Percentiles rank a stretch among this genome's conserved stretches.
phyloP scores from a whole-genome alignment of 2,329 filamentous ascomycete species.

The Neofusicoccum sp. region DNA sequence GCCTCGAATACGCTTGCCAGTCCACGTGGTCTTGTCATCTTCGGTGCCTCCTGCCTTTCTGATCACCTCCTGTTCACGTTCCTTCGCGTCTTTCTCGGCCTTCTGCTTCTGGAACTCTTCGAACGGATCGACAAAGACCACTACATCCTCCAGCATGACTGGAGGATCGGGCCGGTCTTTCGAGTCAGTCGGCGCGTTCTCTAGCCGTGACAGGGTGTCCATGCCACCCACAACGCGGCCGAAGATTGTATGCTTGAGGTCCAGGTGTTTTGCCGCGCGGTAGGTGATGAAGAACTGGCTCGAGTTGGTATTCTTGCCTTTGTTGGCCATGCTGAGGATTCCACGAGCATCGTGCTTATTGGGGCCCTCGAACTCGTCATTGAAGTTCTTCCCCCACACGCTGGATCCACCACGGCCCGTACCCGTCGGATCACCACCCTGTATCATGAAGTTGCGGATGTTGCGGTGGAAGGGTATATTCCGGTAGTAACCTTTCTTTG shows the following conservation, averaged over 20 bases:
- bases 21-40: conserved; percentile 93
- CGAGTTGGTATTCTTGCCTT: conserved; percentile 96
- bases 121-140: conserved; percentile 91
- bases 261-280: conserved; percentile 78
- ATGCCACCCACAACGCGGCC: conserved; percentile 78
- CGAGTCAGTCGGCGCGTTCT: conserved; percentile 71
- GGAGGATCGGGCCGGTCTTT: conserved; percentile 16
- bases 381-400: conserved; percentile 92
- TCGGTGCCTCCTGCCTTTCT: conserved; percentile 71
- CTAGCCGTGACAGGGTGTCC: conserved; percentile 73
- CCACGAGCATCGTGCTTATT: conserved; percentile 81
- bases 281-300: conserved; percentile 96
- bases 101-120: conserved; percentile 82
- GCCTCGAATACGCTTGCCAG: conserved; percentile 81
- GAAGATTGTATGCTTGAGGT: conserved; percentile 97
- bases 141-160: conserved; percentile 78
- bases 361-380: conserved; percentile 90
- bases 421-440: conserved; percentile 91
- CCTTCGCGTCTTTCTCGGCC: conserved; percentile 56
- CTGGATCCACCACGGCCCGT: conserved; percentile 88
- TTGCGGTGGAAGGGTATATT: conserved; percentile 87
- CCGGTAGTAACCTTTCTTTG: conserved; percentile 88
- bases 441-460: conserved; percentile 96
- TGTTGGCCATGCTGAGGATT: conserved; percentile 93
- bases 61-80: conserved; percentile 66